A percentile compares a stretch with the other conserved stretches of the same genome.
Conservation (phyloP, 306 rosid species). For the Dryas drummondii region DNA sequence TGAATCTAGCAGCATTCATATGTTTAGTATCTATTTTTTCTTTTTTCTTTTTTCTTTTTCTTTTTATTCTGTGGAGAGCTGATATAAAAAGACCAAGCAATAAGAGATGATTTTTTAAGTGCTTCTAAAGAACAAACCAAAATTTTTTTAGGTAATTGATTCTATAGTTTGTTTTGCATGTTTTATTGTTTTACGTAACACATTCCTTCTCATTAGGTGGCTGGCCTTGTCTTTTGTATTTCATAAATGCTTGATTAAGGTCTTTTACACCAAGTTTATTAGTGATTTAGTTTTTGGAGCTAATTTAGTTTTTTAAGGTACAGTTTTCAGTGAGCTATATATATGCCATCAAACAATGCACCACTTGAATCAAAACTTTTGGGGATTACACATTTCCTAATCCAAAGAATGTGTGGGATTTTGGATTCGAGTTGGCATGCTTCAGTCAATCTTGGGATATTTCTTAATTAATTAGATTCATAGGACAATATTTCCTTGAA, state of each 20-base stretch:
- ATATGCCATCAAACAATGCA: background rate
- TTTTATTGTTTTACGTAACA: background rate
- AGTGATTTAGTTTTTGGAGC: no score
- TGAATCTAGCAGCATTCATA: no score
- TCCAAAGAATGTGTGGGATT: background rate
- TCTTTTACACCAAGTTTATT: no score
- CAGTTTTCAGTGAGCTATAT: background rate
- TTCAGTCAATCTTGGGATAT: conserved; percentile 1
- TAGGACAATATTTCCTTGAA: background rate
- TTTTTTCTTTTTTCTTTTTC: no score
- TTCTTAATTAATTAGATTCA: background rate
- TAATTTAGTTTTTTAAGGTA: background rate
- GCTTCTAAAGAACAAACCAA: no score
- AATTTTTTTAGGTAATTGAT: no score
- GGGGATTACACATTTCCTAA: background rate
- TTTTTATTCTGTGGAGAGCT: no score
- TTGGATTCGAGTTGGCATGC: background rate
- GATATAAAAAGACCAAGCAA: no score
- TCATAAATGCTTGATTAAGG: no score
- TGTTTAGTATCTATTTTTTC: no score
- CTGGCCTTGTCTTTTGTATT: background rate
- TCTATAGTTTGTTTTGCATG: no score
- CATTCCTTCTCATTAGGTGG: background rate
- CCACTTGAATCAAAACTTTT: background rate
- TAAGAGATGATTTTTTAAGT: no score